A percentile compares a stretch with the other conserved stretches of the same genome.
Conservation (phyloP, 768 basidiomycete species). For the Tricholoma flavovirens region DNA sequence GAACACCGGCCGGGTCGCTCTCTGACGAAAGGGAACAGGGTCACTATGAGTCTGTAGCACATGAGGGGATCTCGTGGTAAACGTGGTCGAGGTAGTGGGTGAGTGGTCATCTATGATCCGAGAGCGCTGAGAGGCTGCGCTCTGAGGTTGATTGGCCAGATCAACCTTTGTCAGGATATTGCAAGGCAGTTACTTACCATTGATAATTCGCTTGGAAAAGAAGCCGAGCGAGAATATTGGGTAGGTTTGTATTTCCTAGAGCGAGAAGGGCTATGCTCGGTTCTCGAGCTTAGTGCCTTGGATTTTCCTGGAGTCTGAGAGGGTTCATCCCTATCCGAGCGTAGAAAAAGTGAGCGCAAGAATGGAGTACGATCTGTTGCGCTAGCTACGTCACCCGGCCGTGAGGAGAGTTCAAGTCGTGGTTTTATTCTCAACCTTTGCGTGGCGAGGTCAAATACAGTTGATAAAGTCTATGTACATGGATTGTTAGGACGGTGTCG, state of each 20-base stretch:
- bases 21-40: conserved; percentile 20
- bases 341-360: conserved; percentile 18
- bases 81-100: not conserved
- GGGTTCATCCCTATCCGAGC: conserved; percentile 4
- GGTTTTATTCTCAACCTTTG: conserved; percentile 50
- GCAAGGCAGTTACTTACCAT: not conserved
- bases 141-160: not conserved
- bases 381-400: not conserved
- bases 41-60: conserved; percentile 31
- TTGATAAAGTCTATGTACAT: conserved; percentile 51
- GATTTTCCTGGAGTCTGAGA: conserved; percentile 5
- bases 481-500: conserved; percentile 13
- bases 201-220: conserved; percentile 29
- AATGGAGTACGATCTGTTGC: conserved; percentile 13
- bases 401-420: conserved; percentile 7
- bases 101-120: conserved; percentile 6
- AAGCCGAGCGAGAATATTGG: conserved; percentile 27
- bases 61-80: conserved; percentile 11
- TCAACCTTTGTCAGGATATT: not conserved
- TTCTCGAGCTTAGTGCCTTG: not conserved
- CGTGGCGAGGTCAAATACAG: conserved; percentile 52
- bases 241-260: conserved; percentile 10
- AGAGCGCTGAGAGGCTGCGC: not conserved
- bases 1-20: conserved; percentile 21
- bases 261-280: conserved; percentile 7